phyloP scores from a whole-genome alignment of 148 eudicot species.

The Gaultheria prostrata region DNA sequence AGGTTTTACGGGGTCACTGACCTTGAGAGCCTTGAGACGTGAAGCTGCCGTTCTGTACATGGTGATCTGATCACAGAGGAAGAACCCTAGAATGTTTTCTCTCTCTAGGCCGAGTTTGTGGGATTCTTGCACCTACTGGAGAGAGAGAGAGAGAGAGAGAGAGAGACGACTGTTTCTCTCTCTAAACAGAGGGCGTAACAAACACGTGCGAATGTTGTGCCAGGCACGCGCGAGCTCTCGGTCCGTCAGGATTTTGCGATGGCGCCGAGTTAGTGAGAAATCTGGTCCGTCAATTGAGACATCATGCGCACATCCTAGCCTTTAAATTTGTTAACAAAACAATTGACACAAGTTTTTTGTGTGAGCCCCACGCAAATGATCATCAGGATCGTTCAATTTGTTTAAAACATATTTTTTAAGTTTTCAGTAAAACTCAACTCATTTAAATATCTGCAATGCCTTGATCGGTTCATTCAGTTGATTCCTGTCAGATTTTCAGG shows the following conservation, averaged over 20 bases:
- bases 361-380: too few species aligned
- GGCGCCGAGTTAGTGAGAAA: not conserved
- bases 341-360: too few species aligned
- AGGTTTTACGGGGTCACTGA: conserved; percentile 9
- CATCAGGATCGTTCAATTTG: too few species aligned
- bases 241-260: not conserved
- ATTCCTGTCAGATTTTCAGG: too few species aligned
- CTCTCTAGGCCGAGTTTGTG: not conserved
- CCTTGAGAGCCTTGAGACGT: conserved; percentile 38
- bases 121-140: not conserved
- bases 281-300: not conserved
- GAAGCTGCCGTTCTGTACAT: conserved; percentile 43
- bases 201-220: not conserved
- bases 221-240: not conserved
- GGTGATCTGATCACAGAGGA: conserved; percentile 3
- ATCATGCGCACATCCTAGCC: not conserved
- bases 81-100: conserved; percentile 14
- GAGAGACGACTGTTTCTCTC: not conserved
- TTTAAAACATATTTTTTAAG: too few species aligned
- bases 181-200: not conserved
- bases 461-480: too few species aligned
- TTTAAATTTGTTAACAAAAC: too few species aligned
- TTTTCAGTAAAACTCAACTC: too few species aligned
- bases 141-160: too few species aligned
- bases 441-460: too few species aligned